These are phyloP conservation scores for Torulaspora gathmanii DNA, from an alignment of 805 yeast genomes.

Conservation along the genomic window DNA sequence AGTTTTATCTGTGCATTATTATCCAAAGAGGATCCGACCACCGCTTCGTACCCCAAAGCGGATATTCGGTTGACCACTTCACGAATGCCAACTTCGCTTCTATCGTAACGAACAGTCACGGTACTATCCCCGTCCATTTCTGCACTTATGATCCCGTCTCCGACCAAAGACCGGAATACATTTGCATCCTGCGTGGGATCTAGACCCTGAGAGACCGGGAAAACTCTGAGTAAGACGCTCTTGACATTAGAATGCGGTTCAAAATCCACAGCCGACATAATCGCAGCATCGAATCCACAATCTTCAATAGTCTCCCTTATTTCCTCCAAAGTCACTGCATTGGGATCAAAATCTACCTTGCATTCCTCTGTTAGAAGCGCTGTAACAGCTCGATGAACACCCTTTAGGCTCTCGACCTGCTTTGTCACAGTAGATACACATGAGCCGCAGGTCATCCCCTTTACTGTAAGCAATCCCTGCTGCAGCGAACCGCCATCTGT, in stretches of 20 bases:
- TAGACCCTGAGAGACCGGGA: conserved; percentile 60
- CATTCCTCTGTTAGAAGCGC: conserved; percentile 78
- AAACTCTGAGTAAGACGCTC: conserved; percentile 36
- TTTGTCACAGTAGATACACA: conserved; percentile 66
- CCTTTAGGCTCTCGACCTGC: conserved; percentile 46
- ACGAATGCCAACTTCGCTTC: conserved; percentile 56
- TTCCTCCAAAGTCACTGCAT: conserved; percentile 30
- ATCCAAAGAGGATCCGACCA: conserved; percentile 45
- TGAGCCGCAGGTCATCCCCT: conserved; percentile 91
- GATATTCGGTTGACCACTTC: conserved; percentile 50
- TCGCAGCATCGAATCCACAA: conserved; percentile 62
- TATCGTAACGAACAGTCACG: conserved; percentile 44
- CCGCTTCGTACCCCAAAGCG: conserved; percentile 51
- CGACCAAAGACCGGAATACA: conserved; percentile 4
- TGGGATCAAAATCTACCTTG: conserved; percentile 44
- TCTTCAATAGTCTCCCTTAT: conserved; percentile 61
- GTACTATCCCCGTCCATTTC: neutral
- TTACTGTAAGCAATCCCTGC: conserved; percentile 21
- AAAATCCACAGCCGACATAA: conserved; percentile 5
- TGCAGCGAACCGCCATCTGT: neutral
- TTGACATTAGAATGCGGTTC: conserved; percentile 5
- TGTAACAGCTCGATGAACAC: conserved; percentile 54
- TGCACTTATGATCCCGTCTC: conserved; percentile 9
- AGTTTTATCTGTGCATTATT: conserved; percentile 64
- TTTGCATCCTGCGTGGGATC: conserved; percentile 1